A percentile compares a stretch with the other conserved stretches of the same genome.
Evolutionary conservation across 208 protist genomes (phyloP).

Genomic region (Acanthamoeba divionensis): DNA sequence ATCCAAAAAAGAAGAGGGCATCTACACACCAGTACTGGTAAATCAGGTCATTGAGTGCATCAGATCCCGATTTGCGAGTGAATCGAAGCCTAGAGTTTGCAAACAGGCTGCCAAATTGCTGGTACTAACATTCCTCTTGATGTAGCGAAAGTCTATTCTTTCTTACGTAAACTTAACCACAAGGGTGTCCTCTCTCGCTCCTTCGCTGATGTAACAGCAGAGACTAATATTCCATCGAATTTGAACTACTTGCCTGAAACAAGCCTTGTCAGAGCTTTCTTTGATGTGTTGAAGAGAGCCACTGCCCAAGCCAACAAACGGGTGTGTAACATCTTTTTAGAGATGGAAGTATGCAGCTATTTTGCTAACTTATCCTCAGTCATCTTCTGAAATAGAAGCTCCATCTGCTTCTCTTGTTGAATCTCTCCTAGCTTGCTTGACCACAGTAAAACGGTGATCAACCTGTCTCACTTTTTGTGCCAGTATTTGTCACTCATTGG

Average conservation of each 20-base stretch:
- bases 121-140: no score
- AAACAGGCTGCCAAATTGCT: neutral
- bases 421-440: conserved; percentile 8
- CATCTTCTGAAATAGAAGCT: no score
- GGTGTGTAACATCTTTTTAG: neutral
- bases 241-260: conserved; percentile 37
- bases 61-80: neutral
- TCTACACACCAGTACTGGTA: neutral
- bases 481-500: neutral
- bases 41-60: conserved; percentile 17
- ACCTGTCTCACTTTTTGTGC: no score
- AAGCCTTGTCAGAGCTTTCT: conserved; percentile 41
- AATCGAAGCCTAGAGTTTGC: conserved; percentile 11
- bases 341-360: no score
- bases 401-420: neutral
- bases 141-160: no score
- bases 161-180: no score
- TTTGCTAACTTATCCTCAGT: no score
- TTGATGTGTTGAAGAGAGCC: neutral
- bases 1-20: conserved; percentile 43
- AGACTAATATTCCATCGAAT: conserved; percentile 35
- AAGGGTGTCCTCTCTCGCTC: neutral
- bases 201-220: neutral
- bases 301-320: neutral
- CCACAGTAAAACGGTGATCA: neutral